Evolutionary conservation across 352 stramenopile species (phyloP).

Genomic region (Phytopythium vexans): DNA sequence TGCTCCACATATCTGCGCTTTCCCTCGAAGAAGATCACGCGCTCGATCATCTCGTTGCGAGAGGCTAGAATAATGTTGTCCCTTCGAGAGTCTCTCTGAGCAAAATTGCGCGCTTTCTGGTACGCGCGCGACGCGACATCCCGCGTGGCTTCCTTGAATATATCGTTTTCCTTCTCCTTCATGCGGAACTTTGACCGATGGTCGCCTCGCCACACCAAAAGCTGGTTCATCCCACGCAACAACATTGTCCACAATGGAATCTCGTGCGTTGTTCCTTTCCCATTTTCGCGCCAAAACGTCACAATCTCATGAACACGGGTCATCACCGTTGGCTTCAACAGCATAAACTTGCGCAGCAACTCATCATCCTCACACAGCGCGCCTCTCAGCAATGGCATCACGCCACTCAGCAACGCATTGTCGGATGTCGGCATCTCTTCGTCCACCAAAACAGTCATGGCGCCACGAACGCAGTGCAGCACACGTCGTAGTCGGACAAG

Average conservation of each 20-base stretch:
- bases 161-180: conserved; percentile 51
- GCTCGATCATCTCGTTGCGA: conserved; percentile 67
- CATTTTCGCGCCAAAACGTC: conserved; percentile 47
- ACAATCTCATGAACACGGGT: conserved; percentile 29
- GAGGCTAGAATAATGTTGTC: conserved; percentile 28
- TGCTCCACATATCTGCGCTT: conserved; percentile 63
- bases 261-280: conserved; percentile 44
- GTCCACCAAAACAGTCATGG: conserved; percentile 53
- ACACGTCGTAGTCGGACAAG: conserved; percentile 41
- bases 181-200: conserved; percentile 35
- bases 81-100: conserved; percentile 4
- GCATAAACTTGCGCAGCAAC: conserved; percentile 29
- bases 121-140: conserved; percentile 53
- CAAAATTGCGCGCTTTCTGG: conserved; percentile 10
- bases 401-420: conserved; percentile 31
- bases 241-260: conserved; percentile 42
- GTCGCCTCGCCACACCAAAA: conserved; percentile 56
- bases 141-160: conserved; percentile 46
- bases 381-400: conserved; percentile 32
- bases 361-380: conserved; percentile 24
- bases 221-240: conserved; percentile 24
- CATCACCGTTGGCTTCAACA: conserved; percentile 45
- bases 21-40: conserved; percentile 56
- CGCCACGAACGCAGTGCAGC: conserved; percentile 35
- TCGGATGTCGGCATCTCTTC: conserved; percentile 8